Base-by-base conservation (phyloP, 83 land plant genomes). In the Thuja plicata region DNA sequence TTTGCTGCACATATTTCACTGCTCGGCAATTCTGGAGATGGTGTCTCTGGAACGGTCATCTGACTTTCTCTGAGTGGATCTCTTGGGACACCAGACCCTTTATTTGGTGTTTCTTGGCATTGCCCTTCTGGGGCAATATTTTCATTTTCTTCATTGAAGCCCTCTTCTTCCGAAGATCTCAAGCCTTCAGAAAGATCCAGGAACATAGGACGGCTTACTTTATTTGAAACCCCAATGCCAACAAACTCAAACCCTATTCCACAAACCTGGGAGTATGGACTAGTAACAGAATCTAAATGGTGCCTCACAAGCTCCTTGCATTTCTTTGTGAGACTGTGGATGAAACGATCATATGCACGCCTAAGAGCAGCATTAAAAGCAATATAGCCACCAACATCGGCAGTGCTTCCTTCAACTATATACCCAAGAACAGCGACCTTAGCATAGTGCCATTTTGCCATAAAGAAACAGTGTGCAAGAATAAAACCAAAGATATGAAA, bases 1-100 rank as follows among this genome's bases (percentile, higher is more conserved):
- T 88, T 94, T 19, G 83, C 89, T 55, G 86, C 93, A 91, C 88
- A 76, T 10, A 24, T 78, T 8, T 87, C 87, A 87, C 92, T 92
- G 91, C 90, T 89, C 77, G 95, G 93, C 70, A 92, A 95, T 79
- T 97, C 98, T 32, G 96, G 98, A 62, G 98, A 96, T 74, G 99
- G 99, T 38, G 99, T 98, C 91, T 96, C 99, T 54, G 98, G 98
- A 11, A 98, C 93, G 55, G 98, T 96, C 92, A 97, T 86, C 90
- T 95, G 99, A 89, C 95, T 87, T 85, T 97, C 98, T 88, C 89
- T 91, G 17, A 94, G 93, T 27, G 93, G 90, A 84, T 90, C 95
- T 89, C 91, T 94, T 37, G 66, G 40, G 41, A 76, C 30, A 30
- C 92, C 94, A 40, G 91, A 35, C 48, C 78, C 84, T 87, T 90